A percentile compares a stretch with the other conserved stretches of the same genome.
Evolutionary conservation across 108 stramenopile genomes (phyloP).

Genomic region (Schizochytrium sp.): DNA sequence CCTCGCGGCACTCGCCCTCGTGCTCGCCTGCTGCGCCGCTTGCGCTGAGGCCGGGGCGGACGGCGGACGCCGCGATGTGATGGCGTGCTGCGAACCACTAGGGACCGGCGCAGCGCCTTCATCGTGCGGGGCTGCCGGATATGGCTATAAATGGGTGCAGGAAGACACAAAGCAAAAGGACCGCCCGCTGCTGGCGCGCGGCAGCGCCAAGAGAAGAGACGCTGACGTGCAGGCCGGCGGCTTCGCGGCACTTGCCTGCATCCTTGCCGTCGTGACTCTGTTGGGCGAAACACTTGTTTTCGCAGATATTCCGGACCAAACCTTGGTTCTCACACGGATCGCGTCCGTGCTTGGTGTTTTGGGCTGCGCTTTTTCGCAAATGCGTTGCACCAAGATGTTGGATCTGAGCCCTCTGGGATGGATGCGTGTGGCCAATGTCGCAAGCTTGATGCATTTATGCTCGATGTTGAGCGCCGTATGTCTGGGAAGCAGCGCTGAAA

Average conservation of each 20-base stretch:
- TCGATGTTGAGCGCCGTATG: neutral
- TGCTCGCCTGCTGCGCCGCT: no score
- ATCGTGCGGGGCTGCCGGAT: neutral
- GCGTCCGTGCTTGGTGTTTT: neutral
- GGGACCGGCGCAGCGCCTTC: neutral
- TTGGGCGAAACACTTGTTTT: neutral
- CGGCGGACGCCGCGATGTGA: neutral
- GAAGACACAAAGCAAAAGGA: neutral
- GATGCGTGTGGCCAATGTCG: neutral
- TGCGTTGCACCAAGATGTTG: neutral
- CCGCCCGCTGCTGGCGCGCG: neutral
- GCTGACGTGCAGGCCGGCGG: neutral
- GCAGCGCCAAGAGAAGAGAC: neutral
- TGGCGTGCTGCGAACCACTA: neutral
- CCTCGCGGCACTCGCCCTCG: no score
- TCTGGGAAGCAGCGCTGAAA: neutral
- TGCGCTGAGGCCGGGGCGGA: no score
- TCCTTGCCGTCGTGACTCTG: neutral
- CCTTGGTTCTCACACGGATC: neutral
- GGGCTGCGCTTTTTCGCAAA: neutral
- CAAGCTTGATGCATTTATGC: neutral
- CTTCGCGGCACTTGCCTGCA: neutral
- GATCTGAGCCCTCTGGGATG: neutral
- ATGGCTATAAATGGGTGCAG: neutral
- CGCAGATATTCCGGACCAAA: neutral